These are phyloP conservation scores for Terfezia boudieri DNA, from an alignment of 495 filamentous ascomycete genomes.

Conservation along the genomic window DNA sequence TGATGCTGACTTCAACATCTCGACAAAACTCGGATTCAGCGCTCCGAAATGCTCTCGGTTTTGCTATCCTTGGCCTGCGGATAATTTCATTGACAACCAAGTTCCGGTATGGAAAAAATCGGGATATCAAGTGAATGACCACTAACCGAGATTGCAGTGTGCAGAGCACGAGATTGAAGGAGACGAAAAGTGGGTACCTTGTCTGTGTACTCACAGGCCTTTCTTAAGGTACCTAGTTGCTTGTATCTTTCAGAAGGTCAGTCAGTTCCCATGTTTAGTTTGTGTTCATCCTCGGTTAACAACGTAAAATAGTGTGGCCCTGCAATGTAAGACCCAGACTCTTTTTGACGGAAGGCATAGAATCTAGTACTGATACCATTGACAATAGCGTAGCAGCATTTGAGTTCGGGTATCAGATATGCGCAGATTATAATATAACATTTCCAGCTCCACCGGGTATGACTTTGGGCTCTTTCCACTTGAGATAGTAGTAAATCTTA, in stretches of 20 bases:
- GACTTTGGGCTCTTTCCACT: too few relatives aligned
- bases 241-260: background rate
- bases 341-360: too few relatives aligned
- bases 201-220: background rate
- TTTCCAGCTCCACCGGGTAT: background rate
- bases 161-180: background rate
- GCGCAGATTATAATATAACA: background rate
- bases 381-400: background rate
- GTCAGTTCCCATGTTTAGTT: background rate
- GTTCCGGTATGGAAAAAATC: background rate
- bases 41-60: background rate
- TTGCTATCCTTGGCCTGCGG: background rate
- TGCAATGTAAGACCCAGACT: background rate
- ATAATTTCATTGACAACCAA: background rate
- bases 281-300: background rate
- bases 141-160: background rate
- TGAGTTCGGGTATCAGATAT: background rate
- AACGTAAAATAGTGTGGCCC: background rate
- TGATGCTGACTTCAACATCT: background rate
- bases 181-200: background rate
- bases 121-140: too few relatives aligned
- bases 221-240: background rate
- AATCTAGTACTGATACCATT: too few relatives aligned
- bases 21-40: background rate
- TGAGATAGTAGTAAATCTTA: too few relatives aligned